Percentiles rank a stretch among this genome's conserved stretches.
Evolutionary conservation across 495 filamentous ascomycete species (phyloP).

Genomic region (Aspergillus avenaceus): DNA sequence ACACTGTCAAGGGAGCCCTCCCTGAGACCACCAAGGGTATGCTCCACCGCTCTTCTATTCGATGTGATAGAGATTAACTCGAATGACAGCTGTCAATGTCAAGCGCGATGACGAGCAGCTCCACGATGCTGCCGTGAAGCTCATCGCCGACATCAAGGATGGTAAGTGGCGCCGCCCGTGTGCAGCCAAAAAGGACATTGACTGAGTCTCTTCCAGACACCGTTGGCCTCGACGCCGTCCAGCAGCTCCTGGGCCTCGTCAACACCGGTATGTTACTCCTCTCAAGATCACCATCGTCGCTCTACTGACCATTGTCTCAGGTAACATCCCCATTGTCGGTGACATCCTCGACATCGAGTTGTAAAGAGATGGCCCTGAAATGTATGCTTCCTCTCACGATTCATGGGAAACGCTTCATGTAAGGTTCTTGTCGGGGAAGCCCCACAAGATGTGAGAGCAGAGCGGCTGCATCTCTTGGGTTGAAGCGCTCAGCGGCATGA

Average conservation of each 20-base stretch:
- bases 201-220: not conserved
- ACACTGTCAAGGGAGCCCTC: not conserved
- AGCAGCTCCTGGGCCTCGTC: slow-evolving; percentile 10
- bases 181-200: not conserved
- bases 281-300: not conserved
- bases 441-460: slow-evolving; percentile 1
- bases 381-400: not conserved
- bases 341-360: slow-evolving; percentile 1
- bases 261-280: slow-evolving; percentile 2
- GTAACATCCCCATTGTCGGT: not conserved
- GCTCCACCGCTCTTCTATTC: not conserved
- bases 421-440: not conserved
- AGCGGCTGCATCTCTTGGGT: not conserved
- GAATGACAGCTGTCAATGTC: slow-evolving; percentile 3
- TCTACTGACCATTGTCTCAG: not conserved
- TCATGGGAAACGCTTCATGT: slow-evolving; percentile 2
- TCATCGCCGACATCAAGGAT: slow-evolving; percentile 9
- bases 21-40: slow-evolving; percentile 3
- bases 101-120: slow-evolving; percentile 7
- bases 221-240: slow-evolving; percentile 10
- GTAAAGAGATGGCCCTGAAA: slow-evolving; percentile 1
- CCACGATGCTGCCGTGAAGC: not conserved
- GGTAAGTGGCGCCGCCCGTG: too few species aligned
- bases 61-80: not conserved
- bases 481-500: not conserved